These are phyloP conservation scores for Eragrostis curvula DNA, from an alignment of 176 grass and related monocot genomes.

Conservation along the genomic window DNA sequence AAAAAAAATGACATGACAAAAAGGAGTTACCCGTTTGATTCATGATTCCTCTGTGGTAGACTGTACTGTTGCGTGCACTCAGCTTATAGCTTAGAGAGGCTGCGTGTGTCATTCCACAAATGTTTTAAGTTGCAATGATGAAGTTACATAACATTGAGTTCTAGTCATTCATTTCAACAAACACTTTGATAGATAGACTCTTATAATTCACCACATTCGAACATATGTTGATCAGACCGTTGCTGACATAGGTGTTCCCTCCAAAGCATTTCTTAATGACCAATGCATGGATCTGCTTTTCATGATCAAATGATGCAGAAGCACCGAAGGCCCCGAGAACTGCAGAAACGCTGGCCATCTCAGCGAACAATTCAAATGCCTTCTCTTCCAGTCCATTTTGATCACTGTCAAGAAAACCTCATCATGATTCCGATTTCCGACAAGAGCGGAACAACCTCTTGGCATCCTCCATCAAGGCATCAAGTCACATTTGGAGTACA, in stretches of 20 bases:
- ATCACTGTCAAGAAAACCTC: conserved; percentile 75
- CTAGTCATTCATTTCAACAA: conserved; percentile 42
- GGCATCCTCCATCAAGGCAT: conserved; percentile 83
- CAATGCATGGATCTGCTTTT: conserved; percentile 82
- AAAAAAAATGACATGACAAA: no score
- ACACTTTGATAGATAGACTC: conserved; percentile 68
- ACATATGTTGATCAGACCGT: conserved; percentile 93
- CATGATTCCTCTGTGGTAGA: no score
- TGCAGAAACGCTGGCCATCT: conserved; percentile 64
- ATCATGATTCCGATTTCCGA: conserved; percentile 62
- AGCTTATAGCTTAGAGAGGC: no score
- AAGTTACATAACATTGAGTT: conserved; percentile 88
- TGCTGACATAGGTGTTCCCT: conserved; percentile 71
- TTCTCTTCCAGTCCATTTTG: conserved; percentile 76
- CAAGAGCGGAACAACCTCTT: conserved; percentile 61
- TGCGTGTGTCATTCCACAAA: no score
- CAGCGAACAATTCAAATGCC: conserved; percentile 61
- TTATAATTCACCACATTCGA: conserved; percentile 79
- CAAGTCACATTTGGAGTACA: conserved; percentile 86
- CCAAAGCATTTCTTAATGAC: conserved; percentile 59
- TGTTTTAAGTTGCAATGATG: conserved; percentile 79
- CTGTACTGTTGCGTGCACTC: no score
- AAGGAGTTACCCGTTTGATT: no score
- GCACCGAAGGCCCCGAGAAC: conserved; percentile 83
- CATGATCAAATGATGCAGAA: conserved; percentile 65